phyloP scores from a whole-genome alignment of 73 alveolate species.

The Paramecium octaurelia region DNA sequence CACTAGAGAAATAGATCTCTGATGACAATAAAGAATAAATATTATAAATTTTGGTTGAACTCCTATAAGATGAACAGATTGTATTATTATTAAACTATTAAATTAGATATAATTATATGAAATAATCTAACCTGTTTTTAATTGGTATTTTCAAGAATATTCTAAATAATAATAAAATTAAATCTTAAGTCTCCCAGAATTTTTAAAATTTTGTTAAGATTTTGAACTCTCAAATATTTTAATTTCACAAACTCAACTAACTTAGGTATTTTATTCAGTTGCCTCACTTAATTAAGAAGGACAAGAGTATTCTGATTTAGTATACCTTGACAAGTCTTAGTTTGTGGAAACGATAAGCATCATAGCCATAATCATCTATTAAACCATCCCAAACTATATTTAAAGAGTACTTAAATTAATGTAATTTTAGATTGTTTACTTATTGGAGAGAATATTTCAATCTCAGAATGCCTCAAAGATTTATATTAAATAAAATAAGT shows the following conservation, averaged over 20 bases:
- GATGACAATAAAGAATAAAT: not conserved
- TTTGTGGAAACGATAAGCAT: conserved; percentile 6
- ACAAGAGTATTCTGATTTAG: not conserved
- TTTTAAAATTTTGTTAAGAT: not conserved
- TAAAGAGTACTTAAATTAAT: not conserved
- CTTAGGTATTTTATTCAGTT: not conserved
- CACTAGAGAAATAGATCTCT: conserved; percentile 14
- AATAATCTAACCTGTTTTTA: not conserved
- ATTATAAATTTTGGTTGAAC: not conserved
- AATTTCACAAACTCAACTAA: not conserved
- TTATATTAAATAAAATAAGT: not conserved
- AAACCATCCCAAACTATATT: not conserved
- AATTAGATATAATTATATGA: not conserved
- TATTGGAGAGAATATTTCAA: not conserved
- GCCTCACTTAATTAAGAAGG: not conserved
- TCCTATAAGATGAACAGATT: not conserved
- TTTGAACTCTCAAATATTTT: not conserved
- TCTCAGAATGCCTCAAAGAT: not conserved
- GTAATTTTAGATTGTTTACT: not conserved
- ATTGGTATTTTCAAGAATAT: not conserved
- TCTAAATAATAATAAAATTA: not conserved
- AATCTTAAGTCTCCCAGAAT: not conserved
- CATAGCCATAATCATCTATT: not conserved
- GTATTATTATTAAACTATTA: not conserved
- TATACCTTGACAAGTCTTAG: not conserved